These are phyloP conservation scores for Hypericum perforatum DNA, from an alignment of 345 rosid species.

Conservation along the genomic window DNA sequence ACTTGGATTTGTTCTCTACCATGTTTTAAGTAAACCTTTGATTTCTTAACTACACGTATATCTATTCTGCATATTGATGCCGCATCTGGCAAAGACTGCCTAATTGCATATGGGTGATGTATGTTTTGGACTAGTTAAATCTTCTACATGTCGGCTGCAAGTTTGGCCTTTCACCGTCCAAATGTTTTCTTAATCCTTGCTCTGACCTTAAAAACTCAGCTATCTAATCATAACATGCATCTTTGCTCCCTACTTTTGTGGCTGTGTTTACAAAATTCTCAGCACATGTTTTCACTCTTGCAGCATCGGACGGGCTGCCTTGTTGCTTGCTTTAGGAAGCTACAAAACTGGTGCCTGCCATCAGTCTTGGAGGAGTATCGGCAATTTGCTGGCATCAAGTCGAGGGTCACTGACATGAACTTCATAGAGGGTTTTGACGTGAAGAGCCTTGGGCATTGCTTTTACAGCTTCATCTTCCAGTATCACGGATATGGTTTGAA, in stretches of 20 bases:
- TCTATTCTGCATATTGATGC: too few relatives aligned
- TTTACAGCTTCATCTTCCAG: slow-evolving; percentile 57
- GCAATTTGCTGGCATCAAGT: slow-evolving; percentile 52
- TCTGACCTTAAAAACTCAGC: too few relatives aligned
- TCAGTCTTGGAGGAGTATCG: slow-evolving; percentile 67
- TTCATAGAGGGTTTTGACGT: slow-evolving; percentile 56
- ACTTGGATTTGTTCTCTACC: too few relatives aligned
- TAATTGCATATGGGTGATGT: too few relatives aligned
- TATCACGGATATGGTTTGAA: slow-evolving; percentile 61
- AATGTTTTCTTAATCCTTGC: too few relatives aligned
- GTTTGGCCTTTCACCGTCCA: too few relatives aligned
- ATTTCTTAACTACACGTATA: too few relatives aligned
- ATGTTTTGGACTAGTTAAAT: too few relatives aligned
- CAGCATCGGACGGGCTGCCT: slow-evolving; percentile 91
- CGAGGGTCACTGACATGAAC: slow-evolving; percentile 41
- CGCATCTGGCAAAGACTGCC: too few relatives aligned
- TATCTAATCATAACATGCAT: not conserved
- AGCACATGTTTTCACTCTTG: slow-evolving; percentile 8
- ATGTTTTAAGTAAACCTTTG: too few relatives aligned
- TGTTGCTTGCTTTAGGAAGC: slow-evolving; percentile 78
- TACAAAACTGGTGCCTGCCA: slow-evolving; percentile 69
- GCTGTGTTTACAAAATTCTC: not conserved
- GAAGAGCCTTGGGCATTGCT: slow-evolving; percentile 40
- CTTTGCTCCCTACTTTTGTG: not conserved
- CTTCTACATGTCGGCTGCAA: too few relatives aligned